Conservation (phyloP, 1,139 yeast genomes). For the Kodamaea sp. region DNA sequence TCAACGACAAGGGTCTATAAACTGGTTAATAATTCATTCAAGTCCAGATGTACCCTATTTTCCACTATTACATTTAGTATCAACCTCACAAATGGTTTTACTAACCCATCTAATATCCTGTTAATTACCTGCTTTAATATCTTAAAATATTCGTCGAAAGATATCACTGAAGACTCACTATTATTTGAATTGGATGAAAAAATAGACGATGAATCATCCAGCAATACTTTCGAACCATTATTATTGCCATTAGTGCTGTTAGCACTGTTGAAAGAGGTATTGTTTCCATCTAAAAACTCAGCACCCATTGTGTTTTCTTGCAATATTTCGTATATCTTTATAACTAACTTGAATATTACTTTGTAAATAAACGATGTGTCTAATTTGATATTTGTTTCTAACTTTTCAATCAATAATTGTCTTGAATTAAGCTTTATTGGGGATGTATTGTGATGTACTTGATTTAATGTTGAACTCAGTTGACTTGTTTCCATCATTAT, state of each 20-base stretch:
- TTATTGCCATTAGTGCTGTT: not conserved
- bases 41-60: constrained; percentile 27
- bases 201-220: constrained; percentile 33
- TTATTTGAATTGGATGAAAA: constrained; percentile 27
- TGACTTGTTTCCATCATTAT: constrained; percentile 11
- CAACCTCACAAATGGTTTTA: constrained; percentile 38
- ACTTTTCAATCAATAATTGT: constrained; percentile 43
- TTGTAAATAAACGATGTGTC: constrained; percentile 42
- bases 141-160: constrained; percentile 34
- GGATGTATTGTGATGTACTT: constrained; percentile 18
- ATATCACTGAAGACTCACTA: constrained; percentile 20
- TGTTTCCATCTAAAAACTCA: constrained; percentile 7
- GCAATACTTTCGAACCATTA: not conserved
- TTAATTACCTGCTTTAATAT: constrained; percentile 28
- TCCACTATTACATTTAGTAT: constrained; percentile 32
- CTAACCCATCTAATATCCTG: constrained; percentile 32
- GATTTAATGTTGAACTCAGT: constrained; percentile 13
- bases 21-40: constrained; percentile 27
- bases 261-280: not conserved
- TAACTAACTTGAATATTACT: constrained; percentile 30
- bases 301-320: constrained; percentile 11
- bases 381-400: constrained; percentile 42
- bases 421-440: constrained; percentile 42
- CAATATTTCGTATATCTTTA: constrained; percentile 26
- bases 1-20: constrained; percentile 13